Base-by-base conservation (phyloP, 805 yeast genomes). In the Yarrowia phangngaensis region DNA sequence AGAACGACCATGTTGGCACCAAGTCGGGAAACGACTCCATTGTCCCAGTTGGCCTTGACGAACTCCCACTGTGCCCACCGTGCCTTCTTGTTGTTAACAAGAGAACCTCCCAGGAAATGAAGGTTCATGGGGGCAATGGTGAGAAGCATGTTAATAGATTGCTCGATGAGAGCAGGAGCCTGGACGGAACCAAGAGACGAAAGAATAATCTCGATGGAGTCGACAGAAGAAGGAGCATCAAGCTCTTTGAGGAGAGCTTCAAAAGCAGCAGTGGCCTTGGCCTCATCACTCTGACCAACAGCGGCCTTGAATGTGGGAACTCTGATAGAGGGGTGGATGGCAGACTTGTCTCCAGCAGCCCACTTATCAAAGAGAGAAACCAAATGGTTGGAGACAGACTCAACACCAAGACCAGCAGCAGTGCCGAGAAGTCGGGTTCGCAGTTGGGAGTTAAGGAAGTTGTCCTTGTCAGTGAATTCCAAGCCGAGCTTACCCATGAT, bases 371-470 rank as follows among this genome's bases (percentile, higher is more conserved):
- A 64, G 14, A 53, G 56, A 24, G 52, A 45, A 26, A 78, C 74
- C 43, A 71, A 74, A 46, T 68, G 65, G 29, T 67, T 73, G 20
- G 70, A 61, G 47, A 74, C 78, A 13, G 64, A 65, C 47, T 67
- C 60, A 57, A 76, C 76, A 51, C 71, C 74, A 19, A 79, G 69
- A 38, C 66, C 63, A 32, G 75, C 78, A 29, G 89, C 88, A 35
- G 79, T 64, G 16, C 74, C 70, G 53, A 80, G 80, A 57, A 82
- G 66, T 24, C 75, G 66, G 11, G 81, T 68, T 61, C 83, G 82
- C 64, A 84, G 72, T 64, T 80, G 78, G 61, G 75, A 79, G 7
- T 72, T 73, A 47, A 80, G 73, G 62, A 73, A 81, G 11, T 78
- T 68, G 58, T 82, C 89, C 20, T 68, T 55, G n/a, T 68, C 73